Evolutionary conservation across 2,329 filamentous ascomycete genomes (phyloP).

Genomic region (Chrysoporthe cubensis): DNA sequence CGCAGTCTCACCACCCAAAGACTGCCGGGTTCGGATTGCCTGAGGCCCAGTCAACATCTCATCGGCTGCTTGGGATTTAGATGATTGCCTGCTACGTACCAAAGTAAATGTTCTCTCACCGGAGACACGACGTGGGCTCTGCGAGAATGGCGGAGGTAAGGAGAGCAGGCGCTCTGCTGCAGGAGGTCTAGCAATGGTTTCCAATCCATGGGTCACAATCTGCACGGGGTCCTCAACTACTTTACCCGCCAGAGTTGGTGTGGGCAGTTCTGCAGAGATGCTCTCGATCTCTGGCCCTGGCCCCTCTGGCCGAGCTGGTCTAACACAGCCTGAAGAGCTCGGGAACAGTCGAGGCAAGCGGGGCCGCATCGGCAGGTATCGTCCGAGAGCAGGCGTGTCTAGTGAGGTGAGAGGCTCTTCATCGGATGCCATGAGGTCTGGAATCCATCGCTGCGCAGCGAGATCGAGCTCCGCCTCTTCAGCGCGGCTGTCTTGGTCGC

Average conservation of each 20-base stretch:
- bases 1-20: conserved; percentile 8
- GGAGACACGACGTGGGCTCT: conserved; percentile 9
- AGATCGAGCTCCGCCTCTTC: background rate
- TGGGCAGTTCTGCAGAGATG: background rate
- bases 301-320: background rate
- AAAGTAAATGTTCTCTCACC: conserved; percentile 14
- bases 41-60: conserved; percentile 15
- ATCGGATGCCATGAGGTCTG: background rate
- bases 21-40: conserved; percentile 21
- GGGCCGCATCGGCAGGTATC: conserved; percentile 16
- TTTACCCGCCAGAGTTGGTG: background rate
- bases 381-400: conserved; percentile 12
- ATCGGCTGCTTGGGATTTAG: background rate
- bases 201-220: background rate
- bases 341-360: conserved; percentile 4
- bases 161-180: background rate
- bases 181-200: background rate
- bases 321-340: background rate
- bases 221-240: background rate
- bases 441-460: background rate
- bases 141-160: conserved; percentile 17
- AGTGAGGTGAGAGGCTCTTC: conserved; percentile 7
- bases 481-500: background rate
- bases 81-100: conserved; percentile 13
- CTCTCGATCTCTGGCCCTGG: background rate